Conservation (phyloP, 2,329 filamentous ascomycete genomes). For the Pseudocercospora musae region DNA sequence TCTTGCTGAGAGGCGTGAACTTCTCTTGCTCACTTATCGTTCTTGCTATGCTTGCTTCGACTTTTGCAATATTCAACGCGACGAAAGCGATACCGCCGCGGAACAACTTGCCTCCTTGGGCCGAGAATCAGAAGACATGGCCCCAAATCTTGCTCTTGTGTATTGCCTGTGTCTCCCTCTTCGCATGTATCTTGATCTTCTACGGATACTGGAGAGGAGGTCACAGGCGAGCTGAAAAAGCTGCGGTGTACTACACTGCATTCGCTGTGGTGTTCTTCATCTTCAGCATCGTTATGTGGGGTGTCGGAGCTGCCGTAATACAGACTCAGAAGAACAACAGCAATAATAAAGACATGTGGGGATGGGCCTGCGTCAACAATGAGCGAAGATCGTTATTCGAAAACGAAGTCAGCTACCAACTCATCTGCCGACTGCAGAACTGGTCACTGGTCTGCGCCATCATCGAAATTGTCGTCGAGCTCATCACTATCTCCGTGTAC, state of each 20-base stretch:
- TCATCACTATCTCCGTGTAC: slow-evolving; percentile 89
- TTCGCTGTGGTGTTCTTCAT: slow-evolving; percentile 94
- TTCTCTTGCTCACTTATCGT: slow-evolving; percentile 97
- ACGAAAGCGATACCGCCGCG: slow-evolving; percentile 71
- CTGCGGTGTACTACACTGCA: slow-evolving; percentile 90
- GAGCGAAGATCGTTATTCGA: slow-evolving; percentile 69
- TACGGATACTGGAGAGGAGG: slow-evolving; percentile 84
- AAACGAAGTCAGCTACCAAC: slow-evolving; percentile 78
- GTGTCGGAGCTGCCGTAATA: slow-evolving; percentile 76
- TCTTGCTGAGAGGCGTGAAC: slow-evolving; percentile 90
- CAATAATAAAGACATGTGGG: slow-evolving; percentile 88
- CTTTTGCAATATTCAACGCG: slow-evolving; percentile 87
- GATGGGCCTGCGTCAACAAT: slow-evolving; percentile 95
- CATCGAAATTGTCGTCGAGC: slow-evolving; percentile 91
- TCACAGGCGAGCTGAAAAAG: slow-evolving; percentile 84
- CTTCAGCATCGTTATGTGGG: slow-evolving; percentile 90
- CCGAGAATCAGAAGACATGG: slow-evolving; percentile 74
- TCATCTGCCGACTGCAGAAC: slow-evolving; percentile 90
- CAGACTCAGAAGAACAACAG: slow-evolving; percentile 72
- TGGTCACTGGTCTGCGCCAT: slow-evolving; percentile 96
- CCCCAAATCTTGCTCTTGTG: slow-evolving; percentile 80
- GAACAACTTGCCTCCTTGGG: slow-evolving; percentile 83
- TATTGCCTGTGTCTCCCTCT: slow-evolving; percentile 76
- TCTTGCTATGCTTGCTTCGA: slow-evolving; percentile 81
- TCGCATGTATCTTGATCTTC: slow-evolving; percentile 76